A percentile compares a stretch with the other conserved stretches of the same genome.
Evolutionary conservation across 208 protist species (phyloP).

Genomic region (Ichthyophonus hoferi): DNA sequence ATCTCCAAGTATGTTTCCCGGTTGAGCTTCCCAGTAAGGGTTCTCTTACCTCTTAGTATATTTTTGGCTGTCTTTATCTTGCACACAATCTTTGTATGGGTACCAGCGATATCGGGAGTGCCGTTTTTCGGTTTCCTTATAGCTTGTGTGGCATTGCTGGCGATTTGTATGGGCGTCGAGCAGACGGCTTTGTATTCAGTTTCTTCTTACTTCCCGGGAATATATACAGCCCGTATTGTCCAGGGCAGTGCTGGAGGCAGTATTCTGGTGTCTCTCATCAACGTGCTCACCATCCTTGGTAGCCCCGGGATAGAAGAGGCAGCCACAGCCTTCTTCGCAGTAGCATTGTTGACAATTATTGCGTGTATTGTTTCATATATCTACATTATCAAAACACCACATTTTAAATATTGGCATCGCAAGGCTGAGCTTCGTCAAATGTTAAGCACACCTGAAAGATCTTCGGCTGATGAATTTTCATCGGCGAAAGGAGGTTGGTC

Average conservation of each 20-base stretch:
- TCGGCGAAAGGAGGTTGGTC: background rate
- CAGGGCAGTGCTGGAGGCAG: background rate
- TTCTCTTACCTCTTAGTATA: background rate
- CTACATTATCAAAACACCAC: background rate
- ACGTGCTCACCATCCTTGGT: background rate
- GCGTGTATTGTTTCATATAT: background rate
- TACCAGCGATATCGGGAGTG: background rate
- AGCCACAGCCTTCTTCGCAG: background rate
- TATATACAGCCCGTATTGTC: background rate
- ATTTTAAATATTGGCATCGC: background rate
- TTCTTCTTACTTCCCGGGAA: background rate
- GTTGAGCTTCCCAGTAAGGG: background rate
- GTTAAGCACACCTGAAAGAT: background rate
- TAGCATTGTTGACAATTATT: background rate
- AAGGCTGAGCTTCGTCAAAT: background rate
- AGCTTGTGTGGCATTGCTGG: background rate
- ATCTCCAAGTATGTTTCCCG: background rate
- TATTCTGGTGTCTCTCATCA: background rate
- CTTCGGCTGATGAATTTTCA: background rate
- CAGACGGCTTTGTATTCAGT: background rate
- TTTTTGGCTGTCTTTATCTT: background rate
- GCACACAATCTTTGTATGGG: background rate
- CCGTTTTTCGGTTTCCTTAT: background rate
- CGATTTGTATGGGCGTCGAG: background rate
- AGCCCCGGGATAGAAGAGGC: background rate